Evolutionary conservation across 225 moss, liverwort and hornwort genomes (phyloP), one percentile per base, ranked within the genome.

Genomic region (Thuidium tamariscinum): DNA sequence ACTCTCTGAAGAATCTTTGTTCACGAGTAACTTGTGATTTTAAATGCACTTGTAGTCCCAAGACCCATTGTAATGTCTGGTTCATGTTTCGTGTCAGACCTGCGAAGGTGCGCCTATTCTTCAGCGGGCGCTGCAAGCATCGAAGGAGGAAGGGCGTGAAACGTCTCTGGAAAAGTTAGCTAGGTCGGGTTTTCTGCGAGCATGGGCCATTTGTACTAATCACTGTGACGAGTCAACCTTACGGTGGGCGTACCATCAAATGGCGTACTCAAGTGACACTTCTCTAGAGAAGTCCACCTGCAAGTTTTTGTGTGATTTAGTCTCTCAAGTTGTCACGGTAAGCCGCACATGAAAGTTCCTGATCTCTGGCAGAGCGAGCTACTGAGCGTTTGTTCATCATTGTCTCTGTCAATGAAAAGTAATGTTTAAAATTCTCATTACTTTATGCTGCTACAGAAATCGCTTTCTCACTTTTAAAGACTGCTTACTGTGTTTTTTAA

Each of bases 201-300:
- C 90, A 83, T 93, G 90, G 93, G 83, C 89, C 30, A 67, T 92
- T 37, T 88, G 85, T 75, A 60, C 46, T 32, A 88, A 89, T 51
- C 80, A 75, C 74, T 93, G 88, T 62, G 93, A 92, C 82, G 92
- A 89, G 72, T 69, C 86, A 69, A 93, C 89, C 70, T 54, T 92
- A 82, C 86, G 85, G 36, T 93, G 92, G 89, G 85, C 92, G 55
- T 93, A 92, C 55, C 88, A 91, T 86, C 92, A 93, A 77, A 92
- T 93, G 92, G 90, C 82, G 27, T 92, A 89, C 73, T 89, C 93
- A 54, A 88, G 61, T 36, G 86, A 92, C 46, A 80, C 83, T 65
- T 75, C 62, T 84, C 75, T 91, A 80, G 92, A 92, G 55, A 89
- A 74, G 77, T 70, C 89, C 26, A 19, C 89, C 59, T 93, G 92